Evolutionary conservation across 371 early-diverging fungal species (phyloP).

Genomic region (Haplosporangium sp.): DNA sequence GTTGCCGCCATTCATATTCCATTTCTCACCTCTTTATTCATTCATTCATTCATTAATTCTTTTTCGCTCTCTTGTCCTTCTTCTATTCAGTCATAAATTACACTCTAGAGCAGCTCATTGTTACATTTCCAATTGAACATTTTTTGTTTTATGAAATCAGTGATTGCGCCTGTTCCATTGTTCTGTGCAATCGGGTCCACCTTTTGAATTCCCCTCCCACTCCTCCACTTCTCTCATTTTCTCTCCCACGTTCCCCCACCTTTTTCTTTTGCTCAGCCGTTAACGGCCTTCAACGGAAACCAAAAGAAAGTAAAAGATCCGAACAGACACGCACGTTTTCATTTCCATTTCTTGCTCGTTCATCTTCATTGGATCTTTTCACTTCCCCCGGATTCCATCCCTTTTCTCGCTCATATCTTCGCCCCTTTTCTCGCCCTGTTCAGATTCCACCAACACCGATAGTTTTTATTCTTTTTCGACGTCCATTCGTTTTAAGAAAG

Average conservation of each 20-base stretch:
- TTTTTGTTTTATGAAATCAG: too few relatives aligned
- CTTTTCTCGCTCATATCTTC: too few relatives aligned
- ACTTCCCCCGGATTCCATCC: too few relatives aligned
- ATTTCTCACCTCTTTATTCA: neutral
- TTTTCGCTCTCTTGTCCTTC: neutral
- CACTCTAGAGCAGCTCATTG: neutral
- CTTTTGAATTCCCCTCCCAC: neutral
- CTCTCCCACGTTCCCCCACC: neutral
- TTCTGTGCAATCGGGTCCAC: neutral
- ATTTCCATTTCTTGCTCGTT: too few relatives aligned
- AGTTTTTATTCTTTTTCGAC: too few relatives aligned
- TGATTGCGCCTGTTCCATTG: slow-evolving; percentile 1
- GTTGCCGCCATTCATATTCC: neutral
- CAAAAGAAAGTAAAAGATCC: neutral
- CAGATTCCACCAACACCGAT: too few relatives aligned
- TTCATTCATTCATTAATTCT: neutral
- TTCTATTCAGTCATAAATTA: too few relatives aligned
- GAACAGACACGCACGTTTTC: too few relatives aligned
- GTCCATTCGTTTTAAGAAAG: too few relatives aligned
- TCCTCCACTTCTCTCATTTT: neutral
- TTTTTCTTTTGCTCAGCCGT: neutral
- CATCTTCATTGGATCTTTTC: too few relatives aligned
- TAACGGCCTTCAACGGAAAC: neutral
- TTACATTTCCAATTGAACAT: too few relatives aligned
- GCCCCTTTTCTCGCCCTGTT: too few relatives aligned